Percentiles rank a stretch among this genome's conserved stretches.
Conservation (phyloP, 768 basidiomycete genomes). For the Pleurotus platypus region DNA sequence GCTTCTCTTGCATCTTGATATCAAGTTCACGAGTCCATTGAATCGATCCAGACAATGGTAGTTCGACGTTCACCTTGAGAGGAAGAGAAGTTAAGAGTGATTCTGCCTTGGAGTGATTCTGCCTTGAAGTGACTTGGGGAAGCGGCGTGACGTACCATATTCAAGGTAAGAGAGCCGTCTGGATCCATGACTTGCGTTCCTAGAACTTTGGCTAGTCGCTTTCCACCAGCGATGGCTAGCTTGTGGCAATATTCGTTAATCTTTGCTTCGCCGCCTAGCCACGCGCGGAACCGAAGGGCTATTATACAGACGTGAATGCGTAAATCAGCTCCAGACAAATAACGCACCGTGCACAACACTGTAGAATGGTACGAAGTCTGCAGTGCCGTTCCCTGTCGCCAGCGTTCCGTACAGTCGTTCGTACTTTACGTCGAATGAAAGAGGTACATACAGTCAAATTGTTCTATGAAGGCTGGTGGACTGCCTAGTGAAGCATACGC, state of each 20-base stretch:
- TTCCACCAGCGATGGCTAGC: constrained; percentile 68
- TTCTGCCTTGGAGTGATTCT: not conserved
- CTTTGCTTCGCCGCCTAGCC: constrained; percentile 76
- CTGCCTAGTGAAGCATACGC: constrained; percentile 42
- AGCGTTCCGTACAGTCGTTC: no score
- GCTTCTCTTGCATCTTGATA: constrained; percentile 22
- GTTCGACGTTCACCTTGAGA: constrained; percentile 35
- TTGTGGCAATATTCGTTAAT: constrained; percentile 74
- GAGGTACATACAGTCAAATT: constrained; percentile 34
- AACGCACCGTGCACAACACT: constrained; percentile 46
- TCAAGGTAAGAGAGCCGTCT: constrained; percentile 51
- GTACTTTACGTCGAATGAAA: not conserved
- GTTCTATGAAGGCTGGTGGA: constrained; percentile 34
- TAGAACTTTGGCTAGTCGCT: constrained; percentile 56
- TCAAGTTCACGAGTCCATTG: constrained; percentile 18
- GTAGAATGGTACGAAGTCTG: constrained; percentile 46
- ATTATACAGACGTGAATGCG: not conserved
- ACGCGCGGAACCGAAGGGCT: constrained; percentile 77
- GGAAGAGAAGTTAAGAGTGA: no score
- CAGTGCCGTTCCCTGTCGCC: constrained; percentile 51
- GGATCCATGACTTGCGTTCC: constrained; percentile 67
- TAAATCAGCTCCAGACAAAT: not conserved
- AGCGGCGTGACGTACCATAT: constrained; percentile 57
- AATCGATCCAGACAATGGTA: constrained; percentile 32
- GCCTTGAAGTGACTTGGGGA: not conserved